Conservation (phyloP, 371 early-diverging fungal genomes). For the Actinomortierella ambigua region DNA sequence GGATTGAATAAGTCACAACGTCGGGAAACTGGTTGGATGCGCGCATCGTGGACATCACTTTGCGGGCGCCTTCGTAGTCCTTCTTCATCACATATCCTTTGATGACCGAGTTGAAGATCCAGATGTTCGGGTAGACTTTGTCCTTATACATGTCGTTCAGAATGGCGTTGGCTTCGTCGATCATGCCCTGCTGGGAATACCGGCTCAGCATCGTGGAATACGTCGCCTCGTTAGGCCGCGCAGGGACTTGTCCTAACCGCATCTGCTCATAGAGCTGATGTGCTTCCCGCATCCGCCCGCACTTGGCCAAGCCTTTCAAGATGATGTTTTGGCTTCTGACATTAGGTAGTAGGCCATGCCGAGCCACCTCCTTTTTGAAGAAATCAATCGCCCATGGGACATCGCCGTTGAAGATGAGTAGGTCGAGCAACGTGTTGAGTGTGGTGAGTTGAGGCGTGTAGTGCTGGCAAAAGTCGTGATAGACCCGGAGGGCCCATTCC, state of each 20-base stretch:
- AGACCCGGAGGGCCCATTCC: slow-evolving; percentile 22
- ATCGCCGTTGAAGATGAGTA: slow-evolving; percentile 19
- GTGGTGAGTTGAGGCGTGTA: slow-evolving; percentile 8
- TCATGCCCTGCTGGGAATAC: slow-evolving; percentile 21
- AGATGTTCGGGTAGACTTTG: slow-evolving; percentile 41
- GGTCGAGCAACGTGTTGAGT: slow-evolving; percentile 28
- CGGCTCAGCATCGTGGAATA: slow-evolving; percentile 38
- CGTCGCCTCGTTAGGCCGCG: slow-evolving; percentile 22
- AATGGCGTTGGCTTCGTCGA: slow-evolving; percentile 41
- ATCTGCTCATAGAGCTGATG: slow-evolving; percentile 23
- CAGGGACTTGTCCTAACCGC: slow-evolving; percentile 14
- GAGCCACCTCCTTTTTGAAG: slow-evolving; percentile 10
- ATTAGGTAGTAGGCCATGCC: slow-evolving; percentile 3
- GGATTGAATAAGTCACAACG: slow-evolving; percentile 31
- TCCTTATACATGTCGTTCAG: slow-evolving; percentile 50
- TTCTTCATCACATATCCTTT: slow-evolving; percentile 49
- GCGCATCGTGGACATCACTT: slow-evolving; percentile 45
- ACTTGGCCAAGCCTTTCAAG: slow-evolving; percentile 16
- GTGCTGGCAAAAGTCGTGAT: slow-evolving; percentile 24
- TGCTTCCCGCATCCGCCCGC: slow-evolving; percentile 14
- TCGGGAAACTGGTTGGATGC: slow-evolving; percentile 44
- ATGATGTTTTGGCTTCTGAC: slow-evolving; percentile 34
- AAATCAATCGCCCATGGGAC: slow-evolving; percentile 16
- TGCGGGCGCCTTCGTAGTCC: slow-evolving; percentile 42
- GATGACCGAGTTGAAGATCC: slow-evolving; percentile 53